Percentiles rank a stretch among this genome's conserved stretches.
phyloP scores from a whole-genome alignment of 352 stramenopile genomes.

The Phytophthora syringae region DNA sequence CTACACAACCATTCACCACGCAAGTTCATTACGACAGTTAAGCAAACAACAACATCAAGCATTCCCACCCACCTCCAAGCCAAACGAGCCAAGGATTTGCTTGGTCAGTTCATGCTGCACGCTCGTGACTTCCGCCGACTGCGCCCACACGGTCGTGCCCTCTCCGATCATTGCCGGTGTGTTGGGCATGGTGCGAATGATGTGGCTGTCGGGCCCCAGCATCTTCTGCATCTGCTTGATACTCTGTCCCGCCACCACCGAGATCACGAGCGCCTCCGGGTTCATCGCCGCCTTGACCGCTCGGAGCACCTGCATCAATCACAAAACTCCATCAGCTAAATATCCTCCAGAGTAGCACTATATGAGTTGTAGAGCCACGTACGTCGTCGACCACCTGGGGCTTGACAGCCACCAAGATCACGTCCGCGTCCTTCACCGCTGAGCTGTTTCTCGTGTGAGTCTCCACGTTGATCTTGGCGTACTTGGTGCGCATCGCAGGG shows the following conservation, averaged over 20 bases:
- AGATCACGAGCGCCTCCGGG: slow-evolving; percentile 75
- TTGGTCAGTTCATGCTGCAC: slow-evolving; percentile 81
- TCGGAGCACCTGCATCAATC: slow-evolving; percentile 53
- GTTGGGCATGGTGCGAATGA: slow-evolving; percentile 97
- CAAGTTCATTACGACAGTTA: too few species aligned
- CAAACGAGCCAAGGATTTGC: slow-evolving; percentile 90
- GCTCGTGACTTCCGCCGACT: slow-evolving; percentile 77
- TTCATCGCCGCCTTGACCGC: slow-evolving; percentile 67
- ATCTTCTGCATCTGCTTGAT: slow-evolving; percentile 75
- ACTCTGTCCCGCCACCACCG: slow-evolving; percentile 83
- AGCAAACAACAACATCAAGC: neutral
- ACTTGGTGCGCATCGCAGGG: slow-evolving; percentile 68
- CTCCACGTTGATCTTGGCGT: slow-evolving; percentile 56
- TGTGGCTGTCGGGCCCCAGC: slow-evolving; percentile 63
- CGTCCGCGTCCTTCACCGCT: slow-evolving; percentile 81
- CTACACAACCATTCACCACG: slow-evolving; percentile 10
- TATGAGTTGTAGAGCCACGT: slow-evolving; percentile 13
- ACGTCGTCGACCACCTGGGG: slow-evolving; percentile 93
- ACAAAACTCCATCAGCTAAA: neutral
- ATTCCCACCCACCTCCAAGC: slow-evolving; percentile 67
- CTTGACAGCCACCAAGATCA: slow-evolving; percentile 95
- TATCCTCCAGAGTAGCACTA: too few species aligned
- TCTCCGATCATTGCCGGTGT: slow-evolving; percentile 95
- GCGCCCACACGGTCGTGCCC: slow-evolving; percentile 95
- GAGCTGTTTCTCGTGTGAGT: slow-evolving; percentile 68